Base-by-base conservation (phyloP, 805 yeast genomes). In the Candida peoriensis region DNA sequence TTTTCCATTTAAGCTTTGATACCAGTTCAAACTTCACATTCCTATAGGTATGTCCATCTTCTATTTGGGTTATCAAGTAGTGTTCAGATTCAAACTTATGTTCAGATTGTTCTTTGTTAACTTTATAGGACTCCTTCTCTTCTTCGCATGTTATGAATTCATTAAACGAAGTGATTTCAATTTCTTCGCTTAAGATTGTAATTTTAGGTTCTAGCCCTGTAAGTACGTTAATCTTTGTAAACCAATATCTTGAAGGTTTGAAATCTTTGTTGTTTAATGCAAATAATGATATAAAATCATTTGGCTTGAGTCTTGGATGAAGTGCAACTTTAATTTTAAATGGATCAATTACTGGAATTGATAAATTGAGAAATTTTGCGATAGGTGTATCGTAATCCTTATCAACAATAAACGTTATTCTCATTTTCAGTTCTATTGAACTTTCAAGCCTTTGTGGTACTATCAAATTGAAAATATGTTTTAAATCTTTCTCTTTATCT, bases 31-130 rank as follows among this genome's bases (percentile, higher is more conserved):
- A 46, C 5, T 54, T 47, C 4, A 65, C 64, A 33, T 59, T 65
- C 33, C 74, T 50, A 38, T 65, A 67, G 1, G 65, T 52, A 22
- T 56, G 57, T 23, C 60, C 64, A 41, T 60, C 64, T 29, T 52
- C 57, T 29, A 69, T 61, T 19, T 50, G 48, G 3, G 74, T 66
- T 27, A 46, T 48, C 9, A 54, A 26, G 26, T 35, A 43, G 35
- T 54, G 48, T 19, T 44, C 33, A 12, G 39, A 41, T 6, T 42
- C 37, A 6, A 36, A 23, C 20, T 46, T 42, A 9, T 26, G 36
- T 11, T 41, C 42, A 11, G 33, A 29, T 1, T 7, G 15, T 5
- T 13, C 24, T 21, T 15, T 25, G 38, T 37, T 21, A 16, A 21
- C 6, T 42, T 30, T 32, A 20, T 34, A 10, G 8, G 33, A 34